Evolutionary conservation across 257 asterid genomes (phyloP).

Genomic region (Solanum sitiens): DNA sequence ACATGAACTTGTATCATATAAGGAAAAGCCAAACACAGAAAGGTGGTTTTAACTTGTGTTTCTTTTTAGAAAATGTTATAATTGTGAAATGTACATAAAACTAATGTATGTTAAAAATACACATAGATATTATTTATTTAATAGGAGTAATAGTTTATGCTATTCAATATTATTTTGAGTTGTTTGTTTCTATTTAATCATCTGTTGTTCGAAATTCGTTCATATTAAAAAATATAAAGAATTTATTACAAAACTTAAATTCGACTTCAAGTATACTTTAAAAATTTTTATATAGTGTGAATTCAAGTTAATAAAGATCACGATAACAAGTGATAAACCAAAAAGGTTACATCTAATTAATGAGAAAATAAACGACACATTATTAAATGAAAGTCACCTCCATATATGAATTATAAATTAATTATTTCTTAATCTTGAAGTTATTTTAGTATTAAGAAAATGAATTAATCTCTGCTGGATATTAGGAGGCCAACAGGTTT

Average conservation of each 20-base stretch:
- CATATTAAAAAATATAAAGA: not conserved
- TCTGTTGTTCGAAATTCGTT: not conserved
- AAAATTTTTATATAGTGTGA: fast-evolving
- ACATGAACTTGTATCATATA: not conserved
- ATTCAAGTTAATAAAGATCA: not conserved
- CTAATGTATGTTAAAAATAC: not conserved
- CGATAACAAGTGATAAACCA: not conserved
- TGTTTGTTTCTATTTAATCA: not conserved
- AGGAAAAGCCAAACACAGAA: slow-evolving; percentile 12
- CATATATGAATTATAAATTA: not conserved
- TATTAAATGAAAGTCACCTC: not conserved
- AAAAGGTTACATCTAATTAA: not conserved
- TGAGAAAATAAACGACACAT: not conserved
- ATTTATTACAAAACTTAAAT: not conserved
- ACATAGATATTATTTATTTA: too few relatives aligned
- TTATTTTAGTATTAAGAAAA: not conserved
- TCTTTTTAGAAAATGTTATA: not conserved
- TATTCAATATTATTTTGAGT: not conserved
- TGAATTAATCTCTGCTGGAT: not conserved
- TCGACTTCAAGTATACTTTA: not conserved
- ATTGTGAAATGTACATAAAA: not conserved
- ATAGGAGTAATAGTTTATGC: too few relatives aligned
- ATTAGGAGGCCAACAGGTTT: not conserved
- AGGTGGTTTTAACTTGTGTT: slow-evolving; percentile 13
- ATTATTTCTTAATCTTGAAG: not conserved